A percentile compares a stretch with the other conserved stretches of the same genome.
Conservation (phyloP, 140 eudicot genomes). For the Stevia rebaudiana region DNA sequence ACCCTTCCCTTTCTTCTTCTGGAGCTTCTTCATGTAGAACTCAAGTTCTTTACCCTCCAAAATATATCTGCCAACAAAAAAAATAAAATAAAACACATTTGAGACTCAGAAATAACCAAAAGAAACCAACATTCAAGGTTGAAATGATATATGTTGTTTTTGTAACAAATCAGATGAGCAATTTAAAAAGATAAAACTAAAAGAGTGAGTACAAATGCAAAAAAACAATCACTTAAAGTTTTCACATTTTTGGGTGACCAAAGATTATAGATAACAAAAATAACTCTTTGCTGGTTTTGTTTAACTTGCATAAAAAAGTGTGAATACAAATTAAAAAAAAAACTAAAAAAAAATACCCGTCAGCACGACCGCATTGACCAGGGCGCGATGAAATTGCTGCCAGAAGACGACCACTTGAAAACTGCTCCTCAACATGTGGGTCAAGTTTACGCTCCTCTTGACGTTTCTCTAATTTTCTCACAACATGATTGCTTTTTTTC, state of each 20-base stretch:
- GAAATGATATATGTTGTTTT: no score
- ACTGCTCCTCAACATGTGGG: constrained; percentile 9
- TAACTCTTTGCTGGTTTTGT: not conserved
- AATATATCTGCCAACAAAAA: not conserved
- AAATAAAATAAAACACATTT: no score
- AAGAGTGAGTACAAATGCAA: no score
- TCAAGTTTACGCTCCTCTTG: constrained; percentile 16
- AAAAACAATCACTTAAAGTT: no score
- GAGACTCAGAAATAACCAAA: not conserved
- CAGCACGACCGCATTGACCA: constrained; percentile 9
- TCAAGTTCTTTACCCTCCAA: constrained; percentile 17
- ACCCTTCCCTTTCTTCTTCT: constrained; percentile 16
- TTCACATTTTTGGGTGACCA: no score
- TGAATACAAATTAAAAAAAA: not conserved
- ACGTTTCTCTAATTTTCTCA: constrained; percentile 11
- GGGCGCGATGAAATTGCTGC: constrained; percentile 15
- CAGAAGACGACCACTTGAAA: constrained; percentile 13
- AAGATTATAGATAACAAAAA: no score
- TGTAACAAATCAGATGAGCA: no score
- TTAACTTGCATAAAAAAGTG: not conserved
- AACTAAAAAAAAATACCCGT: not conserved
- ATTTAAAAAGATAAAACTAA: not conserved
- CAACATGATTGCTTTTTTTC: constrained; percentile 8
- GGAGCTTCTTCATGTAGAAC: constrained; percentile 17
- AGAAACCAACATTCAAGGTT: no score